A percentile compares a stretch with the other conserved stretches of the same genome.
Evolutionary conservation across 2,329 filamentous ascomycete genomes (phyloP).

Genomic region (Aspergillus spinulosporus): DNA sequence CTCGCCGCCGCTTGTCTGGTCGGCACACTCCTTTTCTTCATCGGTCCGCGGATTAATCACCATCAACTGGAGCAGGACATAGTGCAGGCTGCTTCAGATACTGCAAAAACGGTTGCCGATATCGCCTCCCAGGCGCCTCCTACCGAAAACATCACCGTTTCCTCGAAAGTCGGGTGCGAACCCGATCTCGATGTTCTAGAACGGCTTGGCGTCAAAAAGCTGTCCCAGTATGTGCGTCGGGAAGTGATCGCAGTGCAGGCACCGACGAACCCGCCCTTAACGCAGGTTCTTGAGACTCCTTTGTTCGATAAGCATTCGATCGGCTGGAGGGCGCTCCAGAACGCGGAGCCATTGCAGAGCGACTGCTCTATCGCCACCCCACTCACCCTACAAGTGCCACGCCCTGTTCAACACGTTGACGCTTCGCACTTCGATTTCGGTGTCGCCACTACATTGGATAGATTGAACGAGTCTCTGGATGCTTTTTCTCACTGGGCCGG

Average conservation of each 20-base stretch:
- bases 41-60: constrained; percentile 30
- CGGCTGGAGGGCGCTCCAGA: not conserved
- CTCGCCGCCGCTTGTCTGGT: constrained; percentile 28
- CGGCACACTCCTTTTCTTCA: constrained; percentile 26
- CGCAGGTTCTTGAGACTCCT: constrained; percentile 30
- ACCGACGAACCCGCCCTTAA: constrained; percentile 27
- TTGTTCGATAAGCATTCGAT: constrained; percentile 23
- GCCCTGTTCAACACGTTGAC: constrained; percentile 46
- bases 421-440: constrained; percentile 58
- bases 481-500: constrained; percentile 59
- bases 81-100: constrained; percentile 6
- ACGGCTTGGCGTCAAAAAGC: constrained; percentile 28
- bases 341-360: constrained; percentile 24
- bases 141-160: constrained; percentile 32
- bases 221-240: constrained; percentile 34
- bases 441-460: constrained; percentile 55
- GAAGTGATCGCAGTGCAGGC: constrained; percentile 30
- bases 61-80: constrained; percentile 12
- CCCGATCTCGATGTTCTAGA: constrained; percentile 28
- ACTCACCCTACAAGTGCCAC: constrained; percentile 51
- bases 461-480: constrained; percentile 53
- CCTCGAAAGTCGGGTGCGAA: constrained; percentile 30
- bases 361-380: constrained; percentile 47
- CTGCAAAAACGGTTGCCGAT: constrained; percentile 2
- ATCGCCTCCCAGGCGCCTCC: not conserved